Evolutionary conservation across 495 filamentous ascomycete genomes (phyloP).

Genomic region (Amorphotheca resinae): DNA sequence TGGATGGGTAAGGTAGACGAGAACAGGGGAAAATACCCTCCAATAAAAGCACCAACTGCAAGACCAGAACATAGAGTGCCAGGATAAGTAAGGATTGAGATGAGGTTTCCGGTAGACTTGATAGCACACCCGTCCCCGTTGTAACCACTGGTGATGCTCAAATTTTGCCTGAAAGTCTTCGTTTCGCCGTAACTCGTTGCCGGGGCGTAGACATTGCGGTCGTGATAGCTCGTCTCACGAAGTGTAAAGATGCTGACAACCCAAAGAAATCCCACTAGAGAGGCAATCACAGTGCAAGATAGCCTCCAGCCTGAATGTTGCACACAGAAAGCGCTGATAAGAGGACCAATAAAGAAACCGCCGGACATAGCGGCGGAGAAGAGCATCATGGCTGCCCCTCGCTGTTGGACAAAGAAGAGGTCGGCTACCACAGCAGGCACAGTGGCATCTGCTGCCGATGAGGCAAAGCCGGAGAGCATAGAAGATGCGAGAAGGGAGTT

Average conservation of each 20-base stretch:
- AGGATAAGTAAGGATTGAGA: too few relatives aligned
- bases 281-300: constrained; percentile 26
- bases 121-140: too few relatives aligned
- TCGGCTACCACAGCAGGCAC: constrained; percentile 30
- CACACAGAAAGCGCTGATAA: constrained; percentile 29
- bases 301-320: constrained; percentile 28
- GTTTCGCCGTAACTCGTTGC: neutral
- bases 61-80: neutral
- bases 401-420: constrained; percentile 31
- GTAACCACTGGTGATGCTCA: neutral
- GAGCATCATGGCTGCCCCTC: constrained; percentile 24
- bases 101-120: too few relatives aligned
- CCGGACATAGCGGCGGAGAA: constrained; percentile 1
- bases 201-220: neutral
- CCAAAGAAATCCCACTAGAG: constrained; percentile 24
- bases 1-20: neutral
- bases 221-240: constrained; percentile 28
- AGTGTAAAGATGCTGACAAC: constrained; percentile 26
- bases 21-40: neutral
- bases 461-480: constrained; percentile 26
- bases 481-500: constrained; percentile 24
- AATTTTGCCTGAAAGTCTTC: neutral
- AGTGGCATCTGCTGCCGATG: constrained; percentile 25
- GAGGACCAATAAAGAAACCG: constrained; percentile 28
- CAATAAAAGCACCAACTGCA: neutral